Evolutionary conservation across 73 alveolate genomes (phyloP).

Genomic region (Symbiodinium natans): DNA sequence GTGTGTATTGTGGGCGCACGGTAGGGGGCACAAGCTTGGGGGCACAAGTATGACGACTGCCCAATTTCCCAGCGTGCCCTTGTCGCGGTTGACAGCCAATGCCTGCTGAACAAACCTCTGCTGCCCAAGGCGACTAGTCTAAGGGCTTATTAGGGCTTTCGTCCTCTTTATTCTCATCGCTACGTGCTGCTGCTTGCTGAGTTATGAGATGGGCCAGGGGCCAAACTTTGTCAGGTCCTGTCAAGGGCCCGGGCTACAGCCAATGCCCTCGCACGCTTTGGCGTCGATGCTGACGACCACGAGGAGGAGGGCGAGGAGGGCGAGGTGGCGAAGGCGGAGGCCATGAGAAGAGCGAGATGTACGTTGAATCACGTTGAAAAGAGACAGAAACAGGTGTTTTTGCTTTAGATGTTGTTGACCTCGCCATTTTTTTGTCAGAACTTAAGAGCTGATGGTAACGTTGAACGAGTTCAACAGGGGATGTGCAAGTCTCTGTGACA

Average conservation of each 20-base stretch:
- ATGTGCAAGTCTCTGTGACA: too few relatives aligned
- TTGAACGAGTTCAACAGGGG: neutral
- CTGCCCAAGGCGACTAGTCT: too few relatives aligned
- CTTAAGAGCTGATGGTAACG: neutral
- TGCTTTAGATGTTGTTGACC: neutral
- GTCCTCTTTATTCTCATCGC: too few relatives aligned
- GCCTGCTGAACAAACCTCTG: too few relatives aligned
- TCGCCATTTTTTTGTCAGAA: neutral
- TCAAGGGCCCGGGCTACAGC: conserved; percentile 28
- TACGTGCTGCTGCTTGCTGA: too few relatives aligned
- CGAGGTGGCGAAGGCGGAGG: neutral
- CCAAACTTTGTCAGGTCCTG: too few relatives aligned
- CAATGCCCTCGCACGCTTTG: conserved; percentile 8
- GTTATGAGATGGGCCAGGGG: too few relatives aligned
- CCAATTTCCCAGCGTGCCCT: too few relatives aligned
- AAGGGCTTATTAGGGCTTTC: conserved; percentile 21
- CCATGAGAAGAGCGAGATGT: neutral
- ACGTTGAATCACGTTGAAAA: neutral
- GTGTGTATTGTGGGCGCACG: too few relatives aligned
- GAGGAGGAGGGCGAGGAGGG: conserved; percentile 18
- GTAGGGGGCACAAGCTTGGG: too few relatives aligned
- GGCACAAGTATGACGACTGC: too few relatives aligned
- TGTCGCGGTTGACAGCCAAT: too few relatives aligned
- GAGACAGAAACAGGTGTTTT: neutral
- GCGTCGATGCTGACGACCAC: conserved; percentile 37